Evolutionary conservation across 2,329 filamentous ascomycete genomes (phyloP).

Genomic region (Botrytis fabae): DNA sequence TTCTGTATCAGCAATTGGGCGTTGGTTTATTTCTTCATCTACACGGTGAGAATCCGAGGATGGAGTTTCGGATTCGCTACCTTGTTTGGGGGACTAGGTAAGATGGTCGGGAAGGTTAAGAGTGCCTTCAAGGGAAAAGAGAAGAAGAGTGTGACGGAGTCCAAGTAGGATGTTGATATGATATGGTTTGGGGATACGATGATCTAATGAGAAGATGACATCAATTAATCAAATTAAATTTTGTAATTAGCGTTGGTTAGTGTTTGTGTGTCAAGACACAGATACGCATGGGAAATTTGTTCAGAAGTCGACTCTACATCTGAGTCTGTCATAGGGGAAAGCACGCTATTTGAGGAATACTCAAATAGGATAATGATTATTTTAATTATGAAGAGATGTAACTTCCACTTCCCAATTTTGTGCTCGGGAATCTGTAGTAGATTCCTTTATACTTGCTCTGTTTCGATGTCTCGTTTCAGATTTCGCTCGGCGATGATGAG

Average conservation of each 20-base stretch:
- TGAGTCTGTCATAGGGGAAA: background rate
- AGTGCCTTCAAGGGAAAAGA: slow-evolving; percentile 27
- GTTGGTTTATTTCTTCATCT: slow-evolving; percentile 76
- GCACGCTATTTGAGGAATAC: background rate
- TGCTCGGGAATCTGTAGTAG: too few relatives aligned
- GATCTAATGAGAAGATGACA: background rate
- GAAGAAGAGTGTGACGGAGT: slow-evolving; percentile 12
- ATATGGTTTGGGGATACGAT: background rate
- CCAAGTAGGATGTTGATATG: background rate
- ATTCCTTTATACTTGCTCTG: too few relatives aligned
- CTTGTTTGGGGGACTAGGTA: slow-evolving; percentile 53
- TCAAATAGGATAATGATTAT: background rate
- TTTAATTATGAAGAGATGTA: background rate
- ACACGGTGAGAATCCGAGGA: slow-evolving; percentile 66
- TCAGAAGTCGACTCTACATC: background rate
- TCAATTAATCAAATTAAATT: background rate
- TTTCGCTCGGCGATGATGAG: too few relatives aligned
- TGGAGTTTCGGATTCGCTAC: slow-evolving; percentile 69
- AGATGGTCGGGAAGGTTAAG: slow-evolving; percentile 43
- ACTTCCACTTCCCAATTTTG: too few relatives aligned
- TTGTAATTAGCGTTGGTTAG: background rate
- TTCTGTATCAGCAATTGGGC: slow-evolving; percentile 71
- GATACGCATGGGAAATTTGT: background rate
- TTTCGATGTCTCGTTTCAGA: too few relatives aligned
- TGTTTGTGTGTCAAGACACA: background rate